Evolutionary conservation across 768 basidiomycete genomes (phyloP), one percentile per base, ranked within the genome.

Genomic region (Scleroderma citrinum): DNA sequence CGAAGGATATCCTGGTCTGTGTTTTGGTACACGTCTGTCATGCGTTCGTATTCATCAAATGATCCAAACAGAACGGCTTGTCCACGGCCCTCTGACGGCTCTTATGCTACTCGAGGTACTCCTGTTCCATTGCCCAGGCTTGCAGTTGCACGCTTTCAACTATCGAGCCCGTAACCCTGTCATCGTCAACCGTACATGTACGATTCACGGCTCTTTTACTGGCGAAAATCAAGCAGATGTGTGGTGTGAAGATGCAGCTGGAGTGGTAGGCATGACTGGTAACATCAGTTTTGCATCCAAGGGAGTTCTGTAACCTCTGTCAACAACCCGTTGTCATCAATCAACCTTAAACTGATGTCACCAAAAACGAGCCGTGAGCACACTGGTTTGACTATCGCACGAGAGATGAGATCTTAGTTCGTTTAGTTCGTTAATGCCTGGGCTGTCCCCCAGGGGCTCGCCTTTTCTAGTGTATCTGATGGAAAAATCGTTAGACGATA

Each of bases 81-180:
- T 92, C 11, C 90, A 92, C 59, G 89, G 87, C 0, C 89, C 90
- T 35, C 68, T 92, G 37, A 91, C 84, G 2, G 87, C 89, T 0
- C 70, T 87, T 46, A 82, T 92, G 78, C 70, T 92, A 5, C 69
- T 92, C 31, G 90, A 92, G 58, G 67, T 75, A 0, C 69, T 78
- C 30, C 63, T 68, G 7, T 71, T 80, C 56, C 63, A 81, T 42
- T 68, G 76, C 41, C 81, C 83, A 1, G 63, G 69, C 2, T 62
- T 68, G 12, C 60, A 67, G 20, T 57, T 90, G 47, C 69, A 63
- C 39, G 53, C 67, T 5, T 89, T 88, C 56, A 79, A 80, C 51
- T 89, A 90, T 59, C 75, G 83, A 32, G 87, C 87, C 5, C 74
- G 76, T 35, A 85, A 83, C 51, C 83, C 82, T 3, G 54, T 85